Evolutionary conservation across 257 asterid species (phyloP), one percentile per base, ranked within the genome.

Genomic region (Penstemon newberryi): DNA sequence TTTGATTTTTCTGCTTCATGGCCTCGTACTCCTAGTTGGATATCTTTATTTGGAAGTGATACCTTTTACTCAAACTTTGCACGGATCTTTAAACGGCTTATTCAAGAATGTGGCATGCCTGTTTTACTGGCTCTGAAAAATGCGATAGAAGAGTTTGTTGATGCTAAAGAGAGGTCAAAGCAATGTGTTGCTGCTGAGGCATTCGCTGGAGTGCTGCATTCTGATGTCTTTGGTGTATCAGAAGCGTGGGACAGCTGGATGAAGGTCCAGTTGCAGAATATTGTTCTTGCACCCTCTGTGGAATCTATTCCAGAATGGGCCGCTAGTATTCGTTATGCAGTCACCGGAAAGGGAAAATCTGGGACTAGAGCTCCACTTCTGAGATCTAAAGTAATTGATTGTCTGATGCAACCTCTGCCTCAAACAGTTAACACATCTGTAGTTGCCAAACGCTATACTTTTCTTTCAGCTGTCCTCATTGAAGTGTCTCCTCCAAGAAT

Each of bases 101-200:
- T 86, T 77, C 99, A 94, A 83, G 99, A 91, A 86, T 94, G 99
- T 72, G 99, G 99, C 52, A 70, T 86, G 73, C 88, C 96, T 75
- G 97, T 89, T 81, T 69, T 94, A 71, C 74, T 79, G 70, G 82
- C 96, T 41, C 74, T 91, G 72, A 84, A 78, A 85, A 86, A 70
- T 78, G 79, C 97, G 33, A 71, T 94, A 63, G 87, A 80, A 78
- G 93, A 89, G 75, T 89, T 91, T 78, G 81, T 89, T 67, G 87
- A 80, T 82, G 84, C 99, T 51, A 80, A 83, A 75, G 99, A 91
- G 89, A 91, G 97, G 77, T 79, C 99, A 78, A 91, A 89, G 78
- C 99, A 94, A 76, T 94, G 97, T 83, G 99, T 94, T 80, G 99
- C 99, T 45, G 99, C 99, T 64, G 99, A 94, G 85, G 96, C 87